Evolutionary conservation across 352 stramenopile genomes (phyloP).

Genomic region (Albugo candida): DNA sequence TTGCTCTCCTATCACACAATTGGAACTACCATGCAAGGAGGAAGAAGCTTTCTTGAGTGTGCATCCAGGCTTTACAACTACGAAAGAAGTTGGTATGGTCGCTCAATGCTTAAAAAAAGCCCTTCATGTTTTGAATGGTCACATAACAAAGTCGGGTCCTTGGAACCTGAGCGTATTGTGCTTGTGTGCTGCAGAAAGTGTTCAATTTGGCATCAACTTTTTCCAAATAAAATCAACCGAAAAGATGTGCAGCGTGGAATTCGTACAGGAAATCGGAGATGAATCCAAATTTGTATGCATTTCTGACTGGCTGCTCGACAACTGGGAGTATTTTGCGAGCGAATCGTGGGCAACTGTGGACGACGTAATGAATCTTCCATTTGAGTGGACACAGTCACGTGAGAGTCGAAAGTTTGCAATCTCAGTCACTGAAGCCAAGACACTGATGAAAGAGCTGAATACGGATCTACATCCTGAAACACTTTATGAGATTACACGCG

Average conservation of each 20-base stretch:
- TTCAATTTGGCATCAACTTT: slow-evolving; percentile 34
- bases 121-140: too few relatives aligned
- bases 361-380: slow-evolving; percentile 15
- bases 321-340: too few relatives aligned
- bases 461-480: slow-evolving; percentile 27
- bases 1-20: too few relatives aligned
- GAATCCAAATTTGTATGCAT: slow-evolving; percentile 23
- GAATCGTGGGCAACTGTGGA: too few relatives aligned
- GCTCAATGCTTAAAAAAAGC: too few relatives aligned
- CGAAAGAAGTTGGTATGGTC: too few relatives aligned
- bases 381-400: slow-evolving; percentile 32
- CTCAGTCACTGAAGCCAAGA: slow-evolving; percentile 19
- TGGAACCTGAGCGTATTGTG: slow-evolving; percentile 30
- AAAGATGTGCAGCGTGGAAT: slow-evolving; percentile 33
- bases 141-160: too few relatives aligned
- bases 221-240: slow-evolving; percentile 11
- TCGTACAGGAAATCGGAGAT: slow-evolving; percentile 24
- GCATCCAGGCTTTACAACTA: too few relatives aligned
- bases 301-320: too few relatives aligned
- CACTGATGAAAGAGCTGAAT: slow-evolving; percentile 40
- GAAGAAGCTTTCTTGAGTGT: too few relatives aligned
- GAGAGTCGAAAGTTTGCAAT: slow-evolving; percentile 32
- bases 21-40: too few relatives aligned
- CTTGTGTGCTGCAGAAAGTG: slow-evolving; percentile 44
- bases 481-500: slow-evolving; percentile 42